phyloP scores from a whole-genome alignment of 192 early-diverging fungal genomes.

The Kickxella alabastrina region DNA sequence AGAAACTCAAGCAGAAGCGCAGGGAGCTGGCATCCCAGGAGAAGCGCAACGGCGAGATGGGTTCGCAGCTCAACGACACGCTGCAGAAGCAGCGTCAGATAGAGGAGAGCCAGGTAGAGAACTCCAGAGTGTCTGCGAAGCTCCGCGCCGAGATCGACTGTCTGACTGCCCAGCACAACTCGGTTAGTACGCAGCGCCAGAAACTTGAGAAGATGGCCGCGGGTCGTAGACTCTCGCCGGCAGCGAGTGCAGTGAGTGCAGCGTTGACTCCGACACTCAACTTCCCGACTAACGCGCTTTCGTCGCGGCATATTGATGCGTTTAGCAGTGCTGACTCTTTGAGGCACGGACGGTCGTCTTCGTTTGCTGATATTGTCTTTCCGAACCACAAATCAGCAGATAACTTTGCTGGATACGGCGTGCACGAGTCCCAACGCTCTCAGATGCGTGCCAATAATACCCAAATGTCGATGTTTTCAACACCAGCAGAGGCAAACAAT shows the following conservation, averaged over 20 bases:
- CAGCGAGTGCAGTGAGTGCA: neutral
- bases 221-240: neutral
- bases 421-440: constrained; percentile 3
- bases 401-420: neutral
- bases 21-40: constrained; percentile 22
- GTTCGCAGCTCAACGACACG: constrained; percentile 14
- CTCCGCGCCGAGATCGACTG: constrained; percentile 21
- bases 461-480: too few relatives aligned
- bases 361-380: constrained; percentile 2
- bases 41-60: constrained; percentile 19
- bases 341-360: constrained; percentile 14
- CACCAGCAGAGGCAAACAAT: neutral
- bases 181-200: constrained; percentile 7
- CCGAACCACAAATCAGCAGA: neutral
- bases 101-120: constrained; percentile 11
- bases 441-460: neutral
- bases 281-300: neutral
- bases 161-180: constrained; percentile 8
- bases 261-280: too few relatives aligned
- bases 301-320: neutral
- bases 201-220: constrained; percentile 3
- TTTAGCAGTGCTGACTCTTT: neutral
- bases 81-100: constrained; percentile 10
- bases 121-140: neutral
- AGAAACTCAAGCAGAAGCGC: constrained; percentile 14